Base-by-base conservation (phyloP, 2,329 filamentous ascomycete genomes). In the Beauveria brongniartii region DNA sequence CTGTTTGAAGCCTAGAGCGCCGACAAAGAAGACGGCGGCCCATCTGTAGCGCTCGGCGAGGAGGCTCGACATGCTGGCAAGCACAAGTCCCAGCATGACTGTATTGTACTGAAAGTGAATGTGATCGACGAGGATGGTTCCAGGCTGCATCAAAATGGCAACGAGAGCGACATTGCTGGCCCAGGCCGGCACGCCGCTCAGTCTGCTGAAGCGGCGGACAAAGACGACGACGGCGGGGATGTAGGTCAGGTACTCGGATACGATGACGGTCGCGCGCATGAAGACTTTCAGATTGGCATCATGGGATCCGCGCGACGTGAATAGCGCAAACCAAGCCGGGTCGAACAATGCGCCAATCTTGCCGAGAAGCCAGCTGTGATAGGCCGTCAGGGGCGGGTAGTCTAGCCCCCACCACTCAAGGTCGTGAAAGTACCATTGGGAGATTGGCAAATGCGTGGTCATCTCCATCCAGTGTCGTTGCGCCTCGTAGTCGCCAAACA, bases 401-500 rank as follows among this genome's bases (percentile, higher is more conserved):
- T 99, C 94, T 66, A 99, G 82, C 0, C 95, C 95, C 94, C 94
- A 99, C 88, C 93, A 99, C 69, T 93, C 82, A 50, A 97, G 79
- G 72, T 99, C 92, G 73, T 99, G 91, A 71, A 96, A 96, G 74
- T 99, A 99, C 94, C 95, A 99, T 73, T 94, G 89, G 12, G 91
- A 94, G 43, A 95, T 81, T 16, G 94, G 94, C 2, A 99, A 80
- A 63, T 96, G 85, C 9, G 85, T 90, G 2, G 94, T 97, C 65
- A 99, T 80, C 71, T 99, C 94, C 92, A 99, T 96, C 94, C 94
- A 99, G 74, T 99, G 94, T 68, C 94, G 81, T 74, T 99, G 94
- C 3, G 95, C 94, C 78, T 99, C 94, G 75, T 96, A 99, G 74
- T 99, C 94, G 66, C 94, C 94, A 70, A 92, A 90, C 86, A 97